Evolutionary conservation across 495 filamentous ascomycete genomes (phyloP), one percentile per base, ranked within the genome.

Genomic region (Aspergillus conjunctus): DNA sequence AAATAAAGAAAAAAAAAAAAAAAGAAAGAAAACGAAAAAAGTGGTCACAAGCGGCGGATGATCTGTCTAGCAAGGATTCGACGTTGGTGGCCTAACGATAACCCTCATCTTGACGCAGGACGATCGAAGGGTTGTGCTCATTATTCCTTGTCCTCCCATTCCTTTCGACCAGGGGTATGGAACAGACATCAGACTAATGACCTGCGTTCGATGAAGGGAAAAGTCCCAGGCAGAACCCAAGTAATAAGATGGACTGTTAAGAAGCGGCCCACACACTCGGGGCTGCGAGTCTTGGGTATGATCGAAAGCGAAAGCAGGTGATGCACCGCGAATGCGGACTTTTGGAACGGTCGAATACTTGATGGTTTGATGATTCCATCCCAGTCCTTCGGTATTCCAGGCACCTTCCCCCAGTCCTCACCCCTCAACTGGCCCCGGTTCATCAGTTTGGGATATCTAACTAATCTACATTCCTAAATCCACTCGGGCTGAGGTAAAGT

Each of bases 41-140:
- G 44, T n/a, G 26, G 45, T 62, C 59, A 44, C 59, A 50, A 48
- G 26, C 50, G 33, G 33, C 37, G 34, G 58, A 56, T 59, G 60
- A 58, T 53, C 58, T 58, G 44, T 63, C 64, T 50, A 32, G 54
- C 34, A 48, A 58, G 32, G 30, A 54, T 33, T 41, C 14, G 10
- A 21, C 14, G 31, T 44, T 39, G 44, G 7, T 7, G n/a, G 7
- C 44, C 44, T 48, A 6, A 22, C 10, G 10, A 21, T 48, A 17
- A 43, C 18, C 44, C 44, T 48, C 44, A 1, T 17, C 11, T 48
- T 6, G 18, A 46, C 43, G 15, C 43, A 15, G 17, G 14, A 46
- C 17, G 15, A 18, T 46, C 43, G 43, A 46, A 17, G 43, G 43
- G 43, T 46, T 8, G 18, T 37, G 34, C 14, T 46, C 11, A 0